These are phyloP conservation scores for Pythium folliculosum DNA, from an alignment of 352 stramenopile species.

Conservation along the genomic window DNA sequence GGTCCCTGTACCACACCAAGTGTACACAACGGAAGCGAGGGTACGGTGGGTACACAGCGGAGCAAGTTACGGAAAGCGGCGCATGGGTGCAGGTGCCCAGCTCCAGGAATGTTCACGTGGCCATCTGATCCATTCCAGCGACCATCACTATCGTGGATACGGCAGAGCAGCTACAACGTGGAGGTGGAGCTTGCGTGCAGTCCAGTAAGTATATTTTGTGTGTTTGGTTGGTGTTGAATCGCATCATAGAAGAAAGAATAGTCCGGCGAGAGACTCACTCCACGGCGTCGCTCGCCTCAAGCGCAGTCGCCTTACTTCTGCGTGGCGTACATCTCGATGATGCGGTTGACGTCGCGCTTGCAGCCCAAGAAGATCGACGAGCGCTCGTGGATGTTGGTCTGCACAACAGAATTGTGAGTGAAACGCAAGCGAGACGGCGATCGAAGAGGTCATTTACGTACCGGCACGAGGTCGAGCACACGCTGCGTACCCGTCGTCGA, in stretches of 20 bases:
- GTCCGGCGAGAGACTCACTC: too few relatives aligned
- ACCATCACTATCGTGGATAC: too few relatives aligned
- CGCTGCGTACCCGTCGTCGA: slow-evolving; percentile 93
- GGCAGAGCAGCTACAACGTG: too few relatives aligned
- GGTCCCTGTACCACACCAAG: slow-evolving; percentile 14
- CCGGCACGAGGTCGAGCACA: slow-evolving; percentile 93
- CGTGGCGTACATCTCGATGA: slow-evolving; percentile 76
- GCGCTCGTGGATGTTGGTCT: slow-evolving; percentile 96
- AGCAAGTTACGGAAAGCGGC: not conserved
- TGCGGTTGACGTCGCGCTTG: slow-evolving; percentile 82
- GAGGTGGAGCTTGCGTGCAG: too few relatives aligned
- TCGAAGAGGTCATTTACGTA: slow-evolving; percentile 28
- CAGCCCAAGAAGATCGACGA: slow-evolving; percentile 97
- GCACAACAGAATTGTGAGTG: slow-evolving; percentile 1
- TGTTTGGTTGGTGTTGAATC: too few relatives aligned
- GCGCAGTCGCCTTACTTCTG: slow-evolving; percentile 31
- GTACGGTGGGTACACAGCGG: not conserved
- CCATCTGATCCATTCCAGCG: too few relatives aligned
- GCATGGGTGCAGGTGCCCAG: not conserved
- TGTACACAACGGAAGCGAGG: not conserved
- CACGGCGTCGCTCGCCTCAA: too few relatives aligned
- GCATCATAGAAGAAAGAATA: too few relatives aligned
- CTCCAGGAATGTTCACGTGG: not conserved
- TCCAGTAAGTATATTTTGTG: too few relatives aligned
- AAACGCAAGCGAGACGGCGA: not conserved